A percentile compares a stretch with the other conserved stretches of the same genome.
These are phyloP conservation scores for Fusarium verticillioides DNA, from an alignment of 2,329 filamentous ascomycete species.

Conservation along the genomic window DNA sequence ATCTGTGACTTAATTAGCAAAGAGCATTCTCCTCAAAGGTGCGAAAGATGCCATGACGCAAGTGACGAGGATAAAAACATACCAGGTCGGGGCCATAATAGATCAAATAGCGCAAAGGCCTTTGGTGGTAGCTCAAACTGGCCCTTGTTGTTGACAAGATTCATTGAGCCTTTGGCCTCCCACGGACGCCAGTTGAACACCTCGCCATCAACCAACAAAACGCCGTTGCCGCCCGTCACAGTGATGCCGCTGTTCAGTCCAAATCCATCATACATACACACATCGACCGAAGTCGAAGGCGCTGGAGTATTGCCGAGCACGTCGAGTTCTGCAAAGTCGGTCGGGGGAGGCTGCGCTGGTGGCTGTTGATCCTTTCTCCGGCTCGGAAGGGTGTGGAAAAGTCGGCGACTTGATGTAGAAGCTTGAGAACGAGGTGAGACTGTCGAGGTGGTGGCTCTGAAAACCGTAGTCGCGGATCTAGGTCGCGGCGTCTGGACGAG, in stretches of 20 bases:
- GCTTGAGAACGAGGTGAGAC: neutral
- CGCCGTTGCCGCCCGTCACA: slow-evolving; percentile 75
- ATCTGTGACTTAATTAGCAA: slow-evolving; percentile 63
- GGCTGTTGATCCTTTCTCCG: slow-evolving; percentile 34
- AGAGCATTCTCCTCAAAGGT: neutral
- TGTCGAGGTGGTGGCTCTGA: slow-evolving; percentile 11
- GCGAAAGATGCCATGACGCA: neutral
- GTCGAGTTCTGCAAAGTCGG: slow-evolving; percentile 80
- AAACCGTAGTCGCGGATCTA: slow-evolving; percentile 23
- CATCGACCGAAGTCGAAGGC: slow-evolving; percentile 85
- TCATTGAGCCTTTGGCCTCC: slow-evolving; percentile 60
- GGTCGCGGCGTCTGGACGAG: slow-evolving; percentile 25
- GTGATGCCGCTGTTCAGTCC: slow-evolving; percentile 83
- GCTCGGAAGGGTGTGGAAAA: slow-evolving; percentile 38
- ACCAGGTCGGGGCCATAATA: slow-evolving; percentile 93
- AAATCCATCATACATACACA: slow-evolving; percentile 86
- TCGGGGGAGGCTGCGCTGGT: slow-evolving; percentile 52
- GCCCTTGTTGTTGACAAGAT: slow-evolving; percentile 77
- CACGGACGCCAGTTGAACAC: slow-evolving; percentile 92
- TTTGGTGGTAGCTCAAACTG: slow-evolving; percentile 81
- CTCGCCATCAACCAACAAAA: slow-evolving; percentile 85
- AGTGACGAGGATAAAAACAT: slow-evolving; percentile 47
- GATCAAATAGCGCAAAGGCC: slow-evolving; percentile 78
- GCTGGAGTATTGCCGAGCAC: slow-evolving; percentile 79
- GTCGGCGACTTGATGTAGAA: slow-evolving; percentile 1